Conservation (phyloP, 495 filamentous ascomycete species). For the Glarea lozoyensis region DNA sequence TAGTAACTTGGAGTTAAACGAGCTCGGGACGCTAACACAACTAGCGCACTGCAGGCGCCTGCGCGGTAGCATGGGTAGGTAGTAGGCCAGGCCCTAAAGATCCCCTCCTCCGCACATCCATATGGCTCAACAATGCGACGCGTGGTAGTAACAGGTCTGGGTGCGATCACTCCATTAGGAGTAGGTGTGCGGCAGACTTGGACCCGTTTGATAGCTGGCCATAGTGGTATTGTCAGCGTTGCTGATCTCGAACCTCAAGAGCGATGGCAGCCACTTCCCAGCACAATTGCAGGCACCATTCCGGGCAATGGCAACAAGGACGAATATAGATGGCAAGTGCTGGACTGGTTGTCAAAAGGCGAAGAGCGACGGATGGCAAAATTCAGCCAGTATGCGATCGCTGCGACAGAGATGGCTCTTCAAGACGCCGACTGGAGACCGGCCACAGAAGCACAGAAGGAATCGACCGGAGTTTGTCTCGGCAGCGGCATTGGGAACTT, state of each 20-base stretch:
- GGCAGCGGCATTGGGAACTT: conserved; percentile 96
- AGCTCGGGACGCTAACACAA: too few species aligned
- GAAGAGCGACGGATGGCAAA: conserved; percentile 82
- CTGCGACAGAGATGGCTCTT: conserved; percentile 79
- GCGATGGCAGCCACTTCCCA: conserved; percentile 52
- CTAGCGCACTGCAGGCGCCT: too few species aligned
- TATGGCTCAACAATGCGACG: conserved; percentile 57
- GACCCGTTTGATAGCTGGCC: conserved; percentile 66
- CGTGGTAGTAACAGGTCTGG: conserved; percentile 91
- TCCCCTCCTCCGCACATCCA: not conserved
- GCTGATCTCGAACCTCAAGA: conserved; percentile 12
- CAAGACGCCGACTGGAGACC: conserved; percentile 76
- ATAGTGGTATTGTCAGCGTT: conserved; percentile 59
- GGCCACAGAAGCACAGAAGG: conserved; percentile 50
- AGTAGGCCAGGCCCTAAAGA: too few species aligned
- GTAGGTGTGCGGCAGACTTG: conserved; percentile 74
- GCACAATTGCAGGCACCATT: conserved; percentile 76
- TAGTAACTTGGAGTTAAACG: too few species aligned
- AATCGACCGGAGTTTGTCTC: conserved; percentile 78
- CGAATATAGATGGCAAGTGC: conserved; percentile 65
- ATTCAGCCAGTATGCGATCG: conserved; percentile 87
- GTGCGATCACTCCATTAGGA: conserved; percentile 84
- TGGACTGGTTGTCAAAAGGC: conserved; percentile 64
- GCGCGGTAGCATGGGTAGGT: too few species aligned
- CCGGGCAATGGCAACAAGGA: conserved; percentile 48